Conservation (phyloP, 2,329 filamentous ascomycete species). For the Calycina marina region DNA sequence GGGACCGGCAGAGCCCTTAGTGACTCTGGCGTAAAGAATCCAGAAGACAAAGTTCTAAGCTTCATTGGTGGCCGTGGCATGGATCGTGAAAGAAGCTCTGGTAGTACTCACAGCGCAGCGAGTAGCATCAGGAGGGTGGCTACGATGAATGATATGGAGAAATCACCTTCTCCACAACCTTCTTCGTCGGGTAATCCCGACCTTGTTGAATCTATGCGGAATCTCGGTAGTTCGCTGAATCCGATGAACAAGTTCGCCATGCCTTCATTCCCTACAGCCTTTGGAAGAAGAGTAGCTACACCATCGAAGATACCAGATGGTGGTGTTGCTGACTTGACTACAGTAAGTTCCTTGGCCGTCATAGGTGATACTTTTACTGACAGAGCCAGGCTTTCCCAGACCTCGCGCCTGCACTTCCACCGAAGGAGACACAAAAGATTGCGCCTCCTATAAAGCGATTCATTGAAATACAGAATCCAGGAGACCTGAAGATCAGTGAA, state of each 20-base stretch:
- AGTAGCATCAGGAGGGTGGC: constrained; percentile 42
- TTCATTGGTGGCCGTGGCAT: constrained; percentile 52
- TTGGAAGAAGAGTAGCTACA: constrained; percentile 39
- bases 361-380: too few species aligned
- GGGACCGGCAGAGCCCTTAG: constrained; percentile 20
- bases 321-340: constrained; percentile 35
- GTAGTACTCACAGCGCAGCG: constrained; percentile 52
- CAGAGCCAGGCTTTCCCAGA: constrained; percentile 42
- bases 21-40: constrained; percentile 22
- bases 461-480: constrained; percentile 54
- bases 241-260: constrained; percentile 65
- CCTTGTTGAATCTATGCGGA: constrained; percentile 66
- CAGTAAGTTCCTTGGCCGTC: constrained; percentile 31
- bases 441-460: constrained; percentile 58
- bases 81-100: constrained; percentile 57
- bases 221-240: constrained; percentile 66
- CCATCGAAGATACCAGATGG: constrained; percentile 31
- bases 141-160: constrained; percentile 30
- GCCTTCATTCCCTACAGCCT: constrained; percentile 61
- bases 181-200: constrained; percentile 37
- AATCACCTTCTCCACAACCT: constrained; percentile 21
- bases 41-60: constrained; percentile 54
- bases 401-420: constrained; percentile 37
- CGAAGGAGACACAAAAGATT: constrained; percentile 39
- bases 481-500: constrained; percentile 59